These are phyloP conservation scores for Colletotrichum sp. DNA, from an alignment of 2,329 filamentous ascomycete genomes.

Conservation along the genomic window DNA sequence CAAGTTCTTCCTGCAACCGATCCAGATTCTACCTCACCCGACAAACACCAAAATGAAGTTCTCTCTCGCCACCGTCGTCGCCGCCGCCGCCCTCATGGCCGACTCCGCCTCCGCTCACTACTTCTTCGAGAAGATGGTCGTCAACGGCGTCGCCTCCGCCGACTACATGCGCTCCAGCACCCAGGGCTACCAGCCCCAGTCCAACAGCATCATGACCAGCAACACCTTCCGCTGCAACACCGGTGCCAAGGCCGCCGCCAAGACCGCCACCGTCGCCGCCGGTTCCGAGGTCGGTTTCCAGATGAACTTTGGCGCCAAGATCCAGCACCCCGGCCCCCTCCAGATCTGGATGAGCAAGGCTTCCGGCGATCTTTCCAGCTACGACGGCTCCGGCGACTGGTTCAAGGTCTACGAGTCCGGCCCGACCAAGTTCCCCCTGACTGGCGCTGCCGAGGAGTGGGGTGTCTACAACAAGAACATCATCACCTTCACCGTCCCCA, in stretches of 20 bases:
- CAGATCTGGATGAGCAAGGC: constrained; percentile 17
- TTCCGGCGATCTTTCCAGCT: constrained; percentile 15
- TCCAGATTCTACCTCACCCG: background rate
- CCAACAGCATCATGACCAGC: background rate
- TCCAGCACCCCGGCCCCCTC: constrained; percentile 9
- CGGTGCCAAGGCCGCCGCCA: background rate
- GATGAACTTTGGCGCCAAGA: background rate
- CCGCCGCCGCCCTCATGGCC: background rate
- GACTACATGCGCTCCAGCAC: constrained; percentile 18
- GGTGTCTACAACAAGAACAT: background rate
- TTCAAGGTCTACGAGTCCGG: constrained; percentile 26
- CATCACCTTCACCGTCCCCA: background rate
- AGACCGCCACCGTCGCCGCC: background rate
- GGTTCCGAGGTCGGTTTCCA: constrained; percentile 14
- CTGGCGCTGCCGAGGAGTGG: background rate
- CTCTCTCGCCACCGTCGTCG: background rate
- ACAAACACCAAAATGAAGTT: background rate
- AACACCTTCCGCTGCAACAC: constrained; percentile 7
- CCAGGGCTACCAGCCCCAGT: background rate
- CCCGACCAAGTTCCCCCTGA: background rate
- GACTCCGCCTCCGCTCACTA: constrained; percentile 19
- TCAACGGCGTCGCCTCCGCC: constrained; percentile 22
- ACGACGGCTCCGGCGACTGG: constrained; percentile 26
- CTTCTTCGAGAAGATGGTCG: constrained; percentile 24
- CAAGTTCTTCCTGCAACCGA: background rate